A percentile compares a stretch with the other conserved stretches of the same genome.
phyloP scores from a whole-genome alignment of 768 basidiomycete genomes.

The Pleurotus salmoneostramineus region DNA sequence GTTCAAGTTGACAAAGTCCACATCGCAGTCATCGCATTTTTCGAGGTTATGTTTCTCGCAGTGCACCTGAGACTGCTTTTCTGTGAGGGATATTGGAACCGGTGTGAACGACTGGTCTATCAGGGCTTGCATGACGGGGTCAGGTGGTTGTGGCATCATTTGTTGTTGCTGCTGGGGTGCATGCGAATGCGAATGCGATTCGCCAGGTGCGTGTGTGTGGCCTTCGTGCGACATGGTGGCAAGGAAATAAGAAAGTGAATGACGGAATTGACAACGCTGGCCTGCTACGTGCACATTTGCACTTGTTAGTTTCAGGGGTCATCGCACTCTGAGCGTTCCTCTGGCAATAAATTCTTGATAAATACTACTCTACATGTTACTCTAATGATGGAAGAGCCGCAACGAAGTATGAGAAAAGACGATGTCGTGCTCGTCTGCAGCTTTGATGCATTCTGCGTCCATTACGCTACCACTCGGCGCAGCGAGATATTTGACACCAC shows the following conservation, averaged over 20 bases:
- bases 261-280: neutral
- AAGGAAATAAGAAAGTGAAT: neutral
- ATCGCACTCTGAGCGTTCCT: neutral
- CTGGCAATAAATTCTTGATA: too few relatives aligned
- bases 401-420: slow-evolving; percentile 89
- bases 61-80: slow-evolving; percentile 50
- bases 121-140: slow-evolving; percentile 69
- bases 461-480: slow-evolving; percentile 94
- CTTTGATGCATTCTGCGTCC: slow-evolving; percentile 95
- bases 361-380: too few relatives aligned
- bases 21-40: slow-evolving; percentile 67
- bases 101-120: slow-evolving; percentile 72
- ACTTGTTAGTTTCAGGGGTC: neutral
- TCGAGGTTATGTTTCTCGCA: slow-evolving; percentile 69
- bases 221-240: slow-evolving; percentile 7
- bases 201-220: slow-evolving; percentile 59
- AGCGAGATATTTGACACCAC: slow-evolving; percentile 89
- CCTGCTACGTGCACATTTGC: slow-evolving; percentile 1
- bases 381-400: slow-evolving; percentile 86
- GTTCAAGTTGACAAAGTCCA: slow-evolving; percentile 76
- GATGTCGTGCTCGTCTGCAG: slow-evolving; percentile 89
- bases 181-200: slow-evolving; percentile 46
- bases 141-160: slow-evolving; percentile 40
- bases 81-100: slow-evolving; percentile 50
- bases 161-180: slow-evolving; percentile 39